Base-by-base conservation (phyloP, 208 protist species). In the Phytomonas serpens region DNA sequence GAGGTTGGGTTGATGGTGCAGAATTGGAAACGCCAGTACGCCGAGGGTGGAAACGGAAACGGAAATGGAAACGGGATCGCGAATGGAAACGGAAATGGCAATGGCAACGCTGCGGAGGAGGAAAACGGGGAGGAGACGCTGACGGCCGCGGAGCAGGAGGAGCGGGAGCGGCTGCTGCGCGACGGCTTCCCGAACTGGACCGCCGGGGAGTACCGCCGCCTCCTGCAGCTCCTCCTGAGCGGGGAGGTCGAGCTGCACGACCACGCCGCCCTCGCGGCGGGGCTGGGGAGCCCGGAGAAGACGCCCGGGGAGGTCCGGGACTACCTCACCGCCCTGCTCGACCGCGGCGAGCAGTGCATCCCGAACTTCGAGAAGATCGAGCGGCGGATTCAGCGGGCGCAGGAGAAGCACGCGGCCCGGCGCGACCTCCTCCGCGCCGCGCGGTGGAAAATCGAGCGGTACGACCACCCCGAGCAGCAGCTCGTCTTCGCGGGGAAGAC, bases 391-490 rank as follows among this genome's bases (percentile, higher is more conserved):
- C 67, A 69, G 3, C 83, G 78, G 40, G 80, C 80, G 10, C 75
- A 88, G 74, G 69, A 52, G 63, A 79, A 81, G 72, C 77, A 77
- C 11, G 68, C 76, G 11, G 67, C 67, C 33, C 76, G 77, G 38
- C 81, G 92, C 52, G 84, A 87, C 64, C 33, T 78, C 13, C 72
- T 93, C 61, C 87, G 76, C 29, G 88, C 87, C 0, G 86, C 88
- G 14, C 83, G 79, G 75, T 93, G 86, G 86, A 95, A 95, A 75
- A 87, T 95, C 72, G 88, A 95, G 71, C 76, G 66, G 29, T 95
- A 78, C 70, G 86, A 85, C 4, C 67, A 79, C 37, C 87, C 86
- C 14, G 88, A 92, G 72, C 81, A 78, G 52, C 76, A 95, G 61
- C 70, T 93, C 30, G 76, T 57, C 32, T 90, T 93, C 68, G 74